Evolutionary conservation across 2,329 filamentous ascomycete genomes (phyloP), one percentile per base, ranked within the genome.

Genomic region (Ophiognomonia clavigignenti-juglandacearum): DNA sequence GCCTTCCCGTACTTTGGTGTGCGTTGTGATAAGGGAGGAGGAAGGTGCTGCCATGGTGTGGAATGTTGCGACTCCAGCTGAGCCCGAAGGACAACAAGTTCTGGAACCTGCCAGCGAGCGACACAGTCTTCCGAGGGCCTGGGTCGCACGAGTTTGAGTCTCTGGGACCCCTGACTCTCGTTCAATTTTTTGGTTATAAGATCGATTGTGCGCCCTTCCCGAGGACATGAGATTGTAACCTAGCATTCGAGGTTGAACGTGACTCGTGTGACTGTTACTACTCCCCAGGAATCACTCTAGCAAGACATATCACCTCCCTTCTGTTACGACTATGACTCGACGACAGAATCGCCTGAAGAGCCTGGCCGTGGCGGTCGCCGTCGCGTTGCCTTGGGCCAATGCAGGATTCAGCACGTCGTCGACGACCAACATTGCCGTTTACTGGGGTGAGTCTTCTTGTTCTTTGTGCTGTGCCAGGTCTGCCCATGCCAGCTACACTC

Each of bases 391-490:
- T 6, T 49, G 57, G 2, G 63, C 55, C 16, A 53, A 64, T 27
- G 71, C 69, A 18, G 70, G 66, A 11, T 75, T 79, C 54, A 64
- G 72, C 51, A 51, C 74, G 4, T 58, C 57, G n/a, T 69, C 72
- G 1, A 56, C 59, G 2, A 68, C 61, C 41, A 86, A 85, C 56
- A 59, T 86, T 45, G 81, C 76, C 22, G 70, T 85, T 2, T 87
- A 87, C 61, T 87, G 83, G 83, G 83, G 82, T 68, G 9, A 63
- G 56, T 63, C 45, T 20, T 9, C 6, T 27, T 5, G 20, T 36
- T 10, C 4, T 5, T 31, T 13, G n/a, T 9, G 27, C 20, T 35
- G n/a, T 22, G 7, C 8, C 20, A 26, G 10, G 4, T n/a, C 20
- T 32, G 8, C 13, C 18, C 3, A 8, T 16, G 11, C 34, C n/a